Percentiles rank a stretch among this genome's conserved stretches.
Evolutionary conservation across 768 basidiomycete species (phyloP).

Genomic region (Pilatotrama ljubarskyi): DNA sequence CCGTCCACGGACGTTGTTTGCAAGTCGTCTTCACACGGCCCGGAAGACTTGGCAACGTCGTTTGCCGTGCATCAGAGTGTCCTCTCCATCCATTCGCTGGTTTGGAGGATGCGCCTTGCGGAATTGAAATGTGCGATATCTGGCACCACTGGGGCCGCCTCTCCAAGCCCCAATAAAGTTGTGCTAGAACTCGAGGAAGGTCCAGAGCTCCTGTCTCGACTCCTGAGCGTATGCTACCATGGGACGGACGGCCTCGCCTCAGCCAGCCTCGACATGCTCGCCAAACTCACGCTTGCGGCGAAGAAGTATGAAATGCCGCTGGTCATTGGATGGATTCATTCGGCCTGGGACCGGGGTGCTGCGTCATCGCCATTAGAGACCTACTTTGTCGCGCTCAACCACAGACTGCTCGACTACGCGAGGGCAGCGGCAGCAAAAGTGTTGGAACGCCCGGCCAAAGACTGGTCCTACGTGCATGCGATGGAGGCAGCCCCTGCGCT

Average conservation of each 20-base stretch:
- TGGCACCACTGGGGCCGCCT: too few relatives aligned
- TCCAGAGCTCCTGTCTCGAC: neutral
- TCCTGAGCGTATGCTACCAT: neutral
- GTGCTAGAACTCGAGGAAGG: neutral
- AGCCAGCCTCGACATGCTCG: neutral
- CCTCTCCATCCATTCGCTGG: slow-evolving; percentile 36
- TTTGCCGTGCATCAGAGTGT: slow-evolving; percentile 37
- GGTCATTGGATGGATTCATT: neutral
- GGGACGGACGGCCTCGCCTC: neutral
- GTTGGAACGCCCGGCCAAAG: neutral
- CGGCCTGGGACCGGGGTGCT: neutral
- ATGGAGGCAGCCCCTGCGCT: slow-evolving; percentile 4
- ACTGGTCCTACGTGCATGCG: neutral
- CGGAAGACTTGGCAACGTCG: slow-evolving; percentile 17
- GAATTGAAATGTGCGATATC: neutral
- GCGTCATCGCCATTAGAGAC: neutral
- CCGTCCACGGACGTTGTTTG: slow-evolving; percentile 43
- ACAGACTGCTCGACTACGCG: neutral
- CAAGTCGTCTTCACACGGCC: slow-evolving; percentile 46
- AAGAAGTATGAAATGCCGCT: neutral
- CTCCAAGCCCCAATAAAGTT: neutral
- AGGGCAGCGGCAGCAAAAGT: slow-evolving; percentile 24
- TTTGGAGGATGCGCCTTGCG: slow-evolving; percentile 22
- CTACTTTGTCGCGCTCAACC: neutral
- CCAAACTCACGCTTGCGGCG: neutral